Conservation (phyloP, 768 basidiomycete genomes). For the Termitomyces sp. region DNA sequence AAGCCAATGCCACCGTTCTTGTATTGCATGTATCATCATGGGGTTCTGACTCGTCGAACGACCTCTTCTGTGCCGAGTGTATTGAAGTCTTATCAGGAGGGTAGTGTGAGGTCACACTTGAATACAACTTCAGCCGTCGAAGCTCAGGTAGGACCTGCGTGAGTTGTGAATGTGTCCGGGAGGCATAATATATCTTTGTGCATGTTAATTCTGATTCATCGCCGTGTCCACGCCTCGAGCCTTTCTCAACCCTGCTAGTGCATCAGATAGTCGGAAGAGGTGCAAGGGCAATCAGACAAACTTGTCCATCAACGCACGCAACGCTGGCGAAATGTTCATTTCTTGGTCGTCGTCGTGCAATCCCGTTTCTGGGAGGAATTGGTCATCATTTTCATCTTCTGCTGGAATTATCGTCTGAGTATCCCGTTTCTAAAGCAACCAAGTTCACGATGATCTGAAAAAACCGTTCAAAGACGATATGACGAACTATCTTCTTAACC, state of each 20-base stretch:
- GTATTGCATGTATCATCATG: slow-evolving; percentile 19
- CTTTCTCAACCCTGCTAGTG: slow-evolving; percentile 29
- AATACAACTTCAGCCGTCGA: slow-evolving; percentile 55
- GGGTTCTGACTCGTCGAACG: slow-evolving; percentile 24
- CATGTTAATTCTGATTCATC: slow-evolving; percentile 52
- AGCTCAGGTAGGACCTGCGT: slow-evolving; percentile 88
- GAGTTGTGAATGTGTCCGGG: slow-evolving; percentile 94
- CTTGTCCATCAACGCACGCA: slow-evolving; percentile 80
- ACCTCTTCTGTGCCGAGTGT: slow-evolving; percentile 17
- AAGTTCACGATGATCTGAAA: neutral
- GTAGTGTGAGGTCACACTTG: slow-evolving; percentile 26
- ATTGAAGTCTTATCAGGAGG: slow-evolving; percentile 11
- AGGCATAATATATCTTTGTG: slow-evolving; percentile 90
- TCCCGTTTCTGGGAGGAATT: slow-evolving; percentile 66
- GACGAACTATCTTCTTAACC: slow-evolving; percentile 55
- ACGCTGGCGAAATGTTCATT: slow-evolving; percentile 69
- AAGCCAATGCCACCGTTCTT: slow-evolving; percentile 83
- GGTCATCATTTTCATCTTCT: slow-evolving; percentile 52
- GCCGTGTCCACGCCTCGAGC: slow-evolving; percentile 16
- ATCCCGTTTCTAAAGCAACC: slow-evolving; percentile 12
- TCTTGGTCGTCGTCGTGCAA: slow-evolving; percentile 36
- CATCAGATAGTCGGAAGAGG: slow-evolving; percentile 2
- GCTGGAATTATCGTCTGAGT: slow-evolving; percentile 11
- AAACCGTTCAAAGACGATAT: neutral
- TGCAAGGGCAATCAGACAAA: slow-evolving; percentile 27